phyloP scores from a whole-genome alignment of 768 basidiomycete species.

The Rhodotorula sphaerocarpa region DNA sequence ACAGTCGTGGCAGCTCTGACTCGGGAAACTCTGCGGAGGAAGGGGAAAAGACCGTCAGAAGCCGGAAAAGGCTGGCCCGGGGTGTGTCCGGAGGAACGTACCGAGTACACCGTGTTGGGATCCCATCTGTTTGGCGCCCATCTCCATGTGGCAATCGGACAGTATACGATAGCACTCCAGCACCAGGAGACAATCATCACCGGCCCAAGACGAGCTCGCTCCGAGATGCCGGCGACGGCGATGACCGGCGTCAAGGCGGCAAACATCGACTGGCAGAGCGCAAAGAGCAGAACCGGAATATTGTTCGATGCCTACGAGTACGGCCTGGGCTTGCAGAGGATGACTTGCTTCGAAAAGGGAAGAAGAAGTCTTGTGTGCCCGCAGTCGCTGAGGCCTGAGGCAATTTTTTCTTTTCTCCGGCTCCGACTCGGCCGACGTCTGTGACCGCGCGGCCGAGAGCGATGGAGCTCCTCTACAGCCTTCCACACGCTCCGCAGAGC shows the following conservation, averaged over 20 bases:
- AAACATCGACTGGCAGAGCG: slow-evolving; percentile 52
- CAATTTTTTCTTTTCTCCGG: too few species aligned
- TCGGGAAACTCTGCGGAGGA: slow-evolving; percentile 71
- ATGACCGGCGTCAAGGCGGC: slow-evolving; percentile 48
- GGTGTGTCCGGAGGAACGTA: slow-evolving; percentile 20
- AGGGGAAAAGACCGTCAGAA: too few species aligned
- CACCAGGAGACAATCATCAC: slow-evolving; percentile 66
- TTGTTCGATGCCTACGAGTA: slow-evolving; percentile 72
- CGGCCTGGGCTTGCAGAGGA: too few species aligned
- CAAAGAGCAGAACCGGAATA: slow-evolving; percentile 73
- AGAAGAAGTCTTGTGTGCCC: too few species aligned
- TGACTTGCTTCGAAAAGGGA: too few species aligned
- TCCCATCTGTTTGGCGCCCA: slow-evolving; percentile 76
- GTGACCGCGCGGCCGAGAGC: too few species aligned
- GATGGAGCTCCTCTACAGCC: too few species aligned
- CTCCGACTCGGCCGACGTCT: too few species aligned
- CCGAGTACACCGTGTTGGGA: slow-evolving; percentile 47
- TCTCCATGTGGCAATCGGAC: slow-evolving; percentile 69
- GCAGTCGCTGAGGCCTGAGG: too few species aligned
- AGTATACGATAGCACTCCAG: slow-evolving; percentile 58
- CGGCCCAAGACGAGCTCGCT: slow-evolving; percentile 67
- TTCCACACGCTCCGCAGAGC: too few species aligned
- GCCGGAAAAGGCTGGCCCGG: too few species aligned
- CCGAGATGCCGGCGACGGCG: slow-evolving; percentile 58
- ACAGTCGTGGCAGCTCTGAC: slow-evolving; percentile 83